Percentiles rank a stretch among this genome's conserved stretches.
phyloP scores from a whole-genome alignment of 805 yeast genomes.

The Yarrowia porcina region DNA sequence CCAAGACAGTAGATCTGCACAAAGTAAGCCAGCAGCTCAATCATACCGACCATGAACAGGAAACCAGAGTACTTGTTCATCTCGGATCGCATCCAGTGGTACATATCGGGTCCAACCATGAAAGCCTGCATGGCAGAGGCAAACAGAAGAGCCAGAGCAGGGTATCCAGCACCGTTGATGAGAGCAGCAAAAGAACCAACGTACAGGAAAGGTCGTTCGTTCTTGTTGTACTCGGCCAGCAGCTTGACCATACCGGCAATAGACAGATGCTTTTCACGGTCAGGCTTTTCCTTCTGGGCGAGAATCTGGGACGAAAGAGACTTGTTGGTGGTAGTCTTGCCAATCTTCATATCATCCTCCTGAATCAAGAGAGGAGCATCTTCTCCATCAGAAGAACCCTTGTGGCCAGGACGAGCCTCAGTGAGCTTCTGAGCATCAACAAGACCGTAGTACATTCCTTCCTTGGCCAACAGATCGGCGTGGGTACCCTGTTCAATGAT shows the following conservation, averaged over 20 bases:
- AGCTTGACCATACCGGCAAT: conserved; percentile 28
- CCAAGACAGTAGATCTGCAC: conserved; percentile 33
- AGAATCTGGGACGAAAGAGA: conserved; percentile 29
- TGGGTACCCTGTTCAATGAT: conserved; percentile 50
- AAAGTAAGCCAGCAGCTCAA: conserved; percentile 34
- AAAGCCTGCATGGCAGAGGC: conserved; percentile 40
- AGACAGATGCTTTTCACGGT: conserved; percentile 5
- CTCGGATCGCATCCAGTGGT: conserved; percentile 38
- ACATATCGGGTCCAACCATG: conserved; percentile 37
- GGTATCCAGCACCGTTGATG: conserved; percentile 41
- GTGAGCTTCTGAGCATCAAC: conserved; percentile 41
- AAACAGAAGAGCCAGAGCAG: conserved; percentile 40
- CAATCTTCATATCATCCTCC: conserved; percentile 22
- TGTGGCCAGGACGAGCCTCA: conserved; percentile 25
- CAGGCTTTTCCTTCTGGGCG: conserved; percentile 24
- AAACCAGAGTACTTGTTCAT: conserved; percentile 39
- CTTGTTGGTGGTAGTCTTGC: conserved; percentile 28
- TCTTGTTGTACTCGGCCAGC: conserved; percentile 33
- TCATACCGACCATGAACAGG: conserved; percentile 39
- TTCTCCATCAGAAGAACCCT: conserved; percentile 2
- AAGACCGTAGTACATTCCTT: conserved; percentile 37
- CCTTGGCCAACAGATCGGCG: conserved; percentile 36
- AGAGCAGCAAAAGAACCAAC: conserved; percentile 35
- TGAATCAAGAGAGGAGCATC: conserved; percentile 24
- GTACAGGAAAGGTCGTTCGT: conserved; percentile 33